phyloP scores from a whole-genome alignment of 2,329 filamentous ascomycete genomes.

The Cryphonectria nitschkei region DNA sequence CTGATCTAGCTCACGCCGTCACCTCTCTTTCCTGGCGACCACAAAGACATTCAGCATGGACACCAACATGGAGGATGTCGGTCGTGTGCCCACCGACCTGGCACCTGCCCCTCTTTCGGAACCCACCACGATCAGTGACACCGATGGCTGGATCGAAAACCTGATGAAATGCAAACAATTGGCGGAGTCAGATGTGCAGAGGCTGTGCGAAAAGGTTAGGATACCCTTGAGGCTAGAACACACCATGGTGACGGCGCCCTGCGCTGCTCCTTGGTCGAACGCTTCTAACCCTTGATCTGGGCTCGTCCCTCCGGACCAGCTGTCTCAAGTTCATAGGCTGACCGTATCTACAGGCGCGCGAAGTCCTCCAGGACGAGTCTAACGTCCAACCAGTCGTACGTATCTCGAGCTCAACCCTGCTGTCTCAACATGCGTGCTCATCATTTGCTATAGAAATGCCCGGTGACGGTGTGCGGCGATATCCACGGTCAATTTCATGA shows the following conservation, averaged over 20 bases:
- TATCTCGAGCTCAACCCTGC: slow-evolving; percentile 31
- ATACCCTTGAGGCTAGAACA: not conserved
- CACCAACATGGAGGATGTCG: slow-evolving; percentile 98
- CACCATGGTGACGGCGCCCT: not conserved
- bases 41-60: slow-evolving; percentile 65
- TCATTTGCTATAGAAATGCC: slow-evolving; percentile 75
- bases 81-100: slow-evolving; percentile 79
- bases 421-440: slow-evolving; percentile 34
- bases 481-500: slow-evolving; percentile 99
- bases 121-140: slow-evolving; percentile 85
- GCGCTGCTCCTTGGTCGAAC: slow-evolving; percentile 1
- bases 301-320: slow-evolving; percentile 24
- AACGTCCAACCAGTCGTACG: slow-evolving; percentile 98
- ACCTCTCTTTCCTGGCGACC: slow-evolving; percentile 8
- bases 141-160: slow-evolving; percentile 98
- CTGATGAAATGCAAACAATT: slow-evolving; percentile 99
- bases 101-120: slow-evolving; percentile 70
- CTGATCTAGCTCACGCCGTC: slow-evolving; percentile 20
- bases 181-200: slow-evolving; percentile 89
- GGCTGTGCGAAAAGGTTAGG: slow-evolving; percentile 94
- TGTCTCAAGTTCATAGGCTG: slow-evolving; percentile 35
- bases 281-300: slow-evolving; percentile 1
- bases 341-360: slow-evolving; percentile 70
- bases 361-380: slow-evolving; percentile 95
- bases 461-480: slow-evolving; percentile 97